Base-by-base conservation (phyloP, 1,284 basidiomycete genomes). In the Tilletiaria anomala region DNA sequence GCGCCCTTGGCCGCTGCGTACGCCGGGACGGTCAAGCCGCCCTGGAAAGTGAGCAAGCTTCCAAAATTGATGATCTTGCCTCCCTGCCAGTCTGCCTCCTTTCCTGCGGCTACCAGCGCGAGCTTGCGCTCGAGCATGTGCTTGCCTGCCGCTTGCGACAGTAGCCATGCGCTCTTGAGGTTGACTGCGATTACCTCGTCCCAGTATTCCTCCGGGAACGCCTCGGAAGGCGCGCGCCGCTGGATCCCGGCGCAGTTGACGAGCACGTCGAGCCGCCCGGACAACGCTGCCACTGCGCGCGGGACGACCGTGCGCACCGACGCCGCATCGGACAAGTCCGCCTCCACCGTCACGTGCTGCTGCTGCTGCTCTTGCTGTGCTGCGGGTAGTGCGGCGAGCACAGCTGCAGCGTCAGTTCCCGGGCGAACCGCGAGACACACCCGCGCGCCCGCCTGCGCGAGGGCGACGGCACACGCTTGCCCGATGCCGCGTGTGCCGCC, bases 171-270 rank as follows among this genome's bases (percentile, higher is more conserved):
- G 2, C 53, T 24, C 24, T 58, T 59, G 37, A 59, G 53, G 40
- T 59, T 59, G 43, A 59, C 57, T 43, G 56, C 51, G 45, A 59
- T 42, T 22, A 59, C 59, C 37, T 87, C 83, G 62, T 89, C 79
- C 86, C 86, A 93, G 66, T 89, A 82, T 36, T 72, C 68, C 66
- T 91, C 86, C 29, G 77, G 72, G 68, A 94, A 94, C 56, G 78
- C 74, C 54, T 84, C 76, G 32, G 56, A 47, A 2, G 53, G 48
- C 29, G 50, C 47, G 6, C 56, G 47, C 15, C 56, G 39, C 68
- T 93, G 87, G 57, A 94, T 93, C 37, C 88, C 89, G 42, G 83
- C 89, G 67, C 87, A 93, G 70, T 94, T 91, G 66, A 94, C 77
- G 36, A 94, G 76, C 53, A 93, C 74, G 66, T 93, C 79, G 51